Base-by-base conservation (phyloP, 2,329 filamentous ascomycete genomes). In the Nemania abortiva region DNA sequence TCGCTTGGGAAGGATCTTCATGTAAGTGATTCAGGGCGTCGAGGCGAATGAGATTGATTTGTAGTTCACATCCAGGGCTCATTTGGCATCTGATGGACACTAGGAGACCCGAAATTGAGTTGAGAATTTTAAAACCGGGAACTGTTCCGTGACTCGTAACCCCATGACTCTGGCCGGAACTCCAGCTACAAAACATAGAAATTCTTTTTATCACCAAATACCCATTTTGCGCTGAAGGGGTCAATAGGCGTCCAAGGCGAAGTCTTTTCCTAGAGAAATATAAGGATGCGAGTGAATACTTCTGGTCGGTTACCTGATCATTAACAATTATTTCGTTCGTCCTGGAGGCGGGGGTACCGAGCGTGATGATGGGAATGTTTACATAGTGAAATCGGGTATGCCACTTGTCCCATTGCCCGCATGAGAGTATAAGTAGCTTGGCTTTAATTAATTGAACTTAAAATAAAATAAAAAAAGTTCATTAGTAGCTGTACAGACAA, bases 391-490 rank as follows among this genome's bases (percentile, higher is more conserved):
- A 65, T 1, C 37, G 20, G 10, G 37, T 61, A 10, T 29, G 22
- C 24, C 24, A 47, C 7, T 63, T 18, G 29, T 69, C n/a, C 66
- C 66, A 69, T 29, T 31, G 24, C 6, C 63, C 66, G 22, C 66
- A 69, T n/a, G 59, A 27, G 39, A 69, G 54, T 24, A 69, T 5
- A 15, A 61, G 37, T 10, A 47, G 11, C 5, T n/a, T 47, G 15
- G 9, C 31, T 34, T 34, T 34, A 34, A 34, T 5, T 34, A 5
- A 34, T 34, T 34, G 9, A 34, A 34, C 4, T 34, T 34, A 34
- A 34, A n/a, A 47, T 6, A 47, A n/a, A 47, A 47, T 6, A 47
- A 47, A 47, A 47, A n/a, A 47, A n/a, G 15, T 47, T 24, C 5
- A 11, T n/a, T n/a, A n/a, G n/a, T n/a, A n/a, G n/a, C n/a, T n/a